Conservation (phyloP, 192 early-diverging fungal genomes). For the Gamsiella multidivaricata region DNA sequence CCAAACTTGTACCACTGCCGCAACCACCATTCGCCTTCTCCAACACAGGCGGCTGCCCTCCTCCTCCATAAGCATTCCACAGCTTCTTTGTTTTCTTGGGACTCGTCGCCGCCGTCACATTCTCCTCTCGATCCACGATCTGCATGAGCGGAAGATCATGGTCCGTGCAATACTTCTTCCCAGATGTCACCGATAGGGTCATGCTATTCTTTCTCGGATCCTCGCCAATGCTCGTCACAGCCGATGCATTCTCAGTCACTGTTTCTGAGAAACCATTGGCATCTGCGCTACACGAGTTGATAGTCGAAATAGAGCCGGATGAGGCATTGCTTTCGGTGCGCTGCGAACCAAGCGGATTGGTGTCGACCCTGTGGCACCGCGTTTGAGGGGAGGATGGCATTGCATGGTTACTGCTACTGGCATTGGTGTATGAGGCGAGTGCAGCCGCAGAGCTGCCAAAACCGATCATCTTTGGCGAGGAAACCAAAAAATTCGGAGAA, state of each 20-base stretch:
- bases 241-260: not conserved
- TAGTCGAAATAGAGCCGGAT: slow-evolving; percentile 1
- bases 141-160: not conserved
- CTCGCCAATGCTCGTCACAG: not conserved
- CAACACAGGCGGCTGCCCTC: not conserved
- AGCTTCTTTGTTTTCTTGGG: slow-evolving; percentile 8
- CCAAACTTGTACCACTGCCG: too few species aligned
- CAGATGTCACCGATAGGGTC: too few species aligned
- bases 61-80: not conserved
- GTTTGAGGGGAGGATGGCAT: not conserved
- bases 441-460: not conserved
- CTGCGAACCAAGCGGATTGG: not conserved
- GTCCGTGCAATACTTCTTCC: not conserved
- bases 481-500: not conserved
- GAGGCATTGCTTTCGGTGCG: slow-evolving; percentile 21
- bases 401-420: not conserved
- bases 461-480: slow-evolving; percentile 1
- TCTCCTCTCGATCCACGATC: not conserved
- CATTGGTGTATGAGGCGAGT: not conserved
- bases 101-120: not conserved
- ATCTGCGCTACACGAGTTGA: not conserved
- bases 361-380: not conserved
- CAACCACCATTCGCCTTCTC: not conserved
- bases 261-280: not conserved
- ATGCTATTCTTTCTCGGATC: too few species aligned